Conservation (phyloP, 495 filamentous ascomycete genomes). For the Talaromyces stipitatus region DNA sequence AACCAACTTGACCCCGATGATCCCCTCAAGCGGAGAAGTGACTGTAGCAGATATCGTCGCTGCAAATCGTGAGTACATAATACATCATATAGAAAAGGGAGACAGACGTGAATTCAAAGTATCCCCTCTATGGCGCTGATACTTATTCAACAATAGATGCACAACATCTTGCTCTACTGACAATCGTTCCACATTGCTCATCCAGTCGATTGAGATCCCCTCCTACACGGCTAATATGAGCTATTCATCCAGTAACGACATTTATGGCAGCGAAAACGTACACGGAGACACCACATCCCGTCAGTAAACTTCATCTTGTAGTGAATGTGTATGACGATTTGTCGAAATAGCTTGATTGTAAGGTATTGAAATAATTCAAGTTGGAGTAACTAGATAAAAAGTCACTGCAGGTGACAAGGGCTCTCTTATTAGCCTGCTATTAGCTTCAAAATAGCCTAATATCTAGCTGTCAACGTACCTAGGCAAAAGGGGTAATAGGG, state of each 20-base stretch:
- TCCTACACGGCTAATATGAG: conserved; percentile 15
- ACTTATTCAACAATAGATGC: conserved; percentile 33
- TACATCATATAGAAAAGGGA: background rate
- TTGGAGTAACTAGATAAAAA: background rate
- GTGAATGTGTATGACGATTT: background rate
- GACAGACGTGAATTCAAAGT: conserved; percentile 46
- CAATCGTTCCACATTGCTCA: conserved; percentile 39
- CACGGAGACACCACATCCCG: conserved; percentile 36
- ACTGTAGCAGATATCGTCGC: conserved; percentile 22
- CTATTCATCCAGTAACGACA: background rate
- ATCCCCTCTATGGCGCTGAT: conserved; percentile 43
- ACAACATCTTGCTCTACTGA: conserved; percentile 25
- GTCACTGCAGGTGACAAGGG: background rate
- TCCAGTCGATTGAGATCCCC: conserved; percentile 37
- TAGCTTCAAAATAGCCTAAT: background rate
- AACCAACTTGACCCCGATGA: conserved; percentile 54
- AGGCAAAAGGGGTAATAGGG: background rate
- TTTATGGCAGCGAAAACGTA: conserved; percentile 8
- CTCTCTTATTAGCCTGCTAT: background rate
- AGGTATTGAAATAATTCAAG: background rate
- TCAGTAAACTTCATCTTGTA: conserved; percentile 38
- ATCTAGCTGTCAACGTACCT: background rate
- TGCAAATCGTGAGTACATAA: background rate
- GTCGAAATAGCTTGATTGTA: background rate
- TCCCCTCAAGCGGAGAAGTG: conserved; percentile 51